Base-by-base conservation (phyloP, 164 flowering plant genomes). In the Berberis thunbergii region DNA sequence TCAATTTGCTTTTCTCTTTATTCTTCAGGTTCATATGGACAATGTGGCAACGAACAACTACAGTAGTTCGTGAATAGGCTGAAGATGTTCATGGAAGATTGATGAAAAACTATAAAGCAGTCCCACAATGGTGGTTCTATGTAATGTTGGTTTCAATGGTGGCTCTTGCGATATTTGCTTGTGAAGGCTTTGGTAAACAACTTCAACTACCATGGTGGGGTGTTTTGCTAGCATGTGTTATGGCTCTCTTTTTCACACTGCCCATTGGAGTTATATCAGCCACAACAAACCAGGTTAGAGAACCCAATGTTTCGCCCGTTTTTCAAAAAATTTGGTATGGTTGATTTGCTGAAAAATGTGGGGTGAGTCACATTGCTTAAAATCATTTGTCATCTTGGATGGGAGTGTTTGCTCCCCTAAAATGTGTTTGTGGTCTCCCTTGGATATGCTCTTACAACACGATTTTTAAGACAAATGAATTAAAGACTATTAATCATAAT, bases 181-280 rank as follows among this genome's bases (percentile, higher is more conserved):
- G 83, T 44, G 87, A 83, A 72, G 93, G 91, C n/a, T 89, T 87
- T 49, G 73, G 64, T 43, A 74, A 73, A 49, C 89, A 89, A 63
- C 75, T 89, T 11, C 96, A 91, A 48, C 92, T 91, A 8, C 96
- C 95, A 3, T 89, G 84, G 77, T 89, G 98, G 98, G 98, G 98
- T 5, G 44, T 91, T 50, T 9, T 87, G 4, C 50, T 89, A 40
- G 88, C 96, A 7, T 78, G 84, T 57, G 74, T 43, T 7, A 50
- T 89, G 44, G 91, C 96, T 1, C 43, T 83, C 0, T 55, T 79
- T 40, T 86, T 91, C 80, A 91, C 96, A 7, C 65, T 91, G 3
- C 98, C 98, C 7, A 69, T 87, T 50, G 93, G 95, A 0, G 64
- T 89, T 0, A 86, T 92, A 40, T 68, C 71, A 54, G 93, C 96